Evolutionary conservation across 78 protist genomes (phyloP).

Genomic region (Emiliania huxleyi): DNA sequence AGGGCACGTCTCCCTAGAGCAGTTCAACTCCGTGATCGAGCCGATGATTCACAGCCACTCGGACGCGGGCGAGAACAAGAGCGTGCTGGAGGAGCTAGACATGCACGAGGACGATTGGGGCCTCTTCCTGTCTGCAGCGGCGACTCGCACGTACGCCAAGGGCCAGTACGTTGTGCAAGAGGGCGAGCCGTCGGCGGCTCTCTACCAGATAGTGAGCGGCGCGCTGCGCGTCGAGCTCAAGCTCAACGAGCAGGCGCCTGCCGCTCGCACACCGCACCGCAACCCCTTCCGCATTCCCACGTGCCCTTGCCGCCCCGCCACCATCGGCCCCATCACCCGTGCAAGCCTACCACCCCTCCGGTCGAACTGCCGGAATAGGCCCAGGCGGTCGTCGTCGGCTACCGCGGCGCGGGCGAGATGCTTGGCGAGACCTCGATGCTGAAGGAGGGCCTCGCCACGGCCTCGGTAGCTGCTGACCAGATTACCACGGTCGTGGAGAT

Average conservation of each 20-base stretch:
- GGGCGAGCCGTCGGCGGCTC: neutral
- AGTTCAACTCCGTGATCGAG: neutral
- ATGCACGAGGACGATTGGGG: neutral
- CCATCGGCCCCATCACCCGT: no score
- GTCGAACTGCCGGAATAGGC: no score
- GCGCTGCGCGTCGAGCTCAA: conserved; percentile 11
- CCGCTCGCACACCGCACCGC: neutral
- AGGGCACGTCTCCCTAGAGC: neutral
- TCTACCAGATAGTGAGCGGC: neutral
- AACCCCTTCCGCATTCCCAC: no score
- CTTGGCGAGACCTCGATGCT: conserved; percentile 8
- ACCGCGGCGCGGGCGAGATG: conserved; percentile 17
- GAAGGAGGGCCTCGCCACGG: neutral
- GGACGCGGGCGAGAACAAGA: neutral
- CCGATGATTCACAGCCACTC: neutral
- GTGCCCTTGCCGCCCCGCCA: no score
- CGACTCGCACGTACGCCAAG: neutral
- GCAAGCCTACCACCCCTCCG: no score
- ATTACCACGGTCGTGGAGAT: neutral
- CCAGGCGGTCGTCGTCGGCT: no score
- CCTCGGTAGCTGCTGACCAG: neutral
- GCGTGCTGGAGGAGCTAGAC: neutral
- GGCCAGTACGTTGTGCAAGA: neutral
- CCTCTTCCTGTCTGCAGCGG: neutral
- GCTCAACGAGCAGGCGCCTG: neutral